These are phyloP conservation scores for Hypoxylon intermedium DNA, from an alignment of 495 filamentous ascomycete species.

Conservation along the genomic window DNA sequence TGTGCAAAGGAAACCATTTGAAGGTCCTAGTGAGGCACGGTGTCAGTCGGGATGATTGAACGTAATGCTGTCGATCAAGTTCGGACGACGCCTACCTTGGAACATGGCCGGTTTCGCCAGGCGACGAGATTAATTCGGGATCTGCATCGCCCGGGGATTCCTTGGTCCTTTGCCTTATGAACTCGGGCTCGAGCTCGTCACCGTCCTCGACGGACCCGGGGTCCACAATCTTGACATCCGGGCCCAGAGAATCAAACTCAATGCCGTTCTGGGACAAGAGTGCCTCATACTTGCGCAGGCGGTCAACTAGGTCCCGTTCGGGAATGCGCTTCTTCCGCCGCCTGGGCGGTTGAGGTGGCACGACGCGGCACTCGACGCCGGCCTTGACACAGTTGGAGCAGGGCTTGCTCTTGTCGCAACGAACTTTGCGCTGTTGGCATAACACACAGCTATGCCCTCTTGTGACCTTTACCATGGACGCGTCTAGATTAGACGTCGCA, in stretches of 20 bases:
- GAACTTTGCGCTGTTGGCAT: constrained; percentile 72
- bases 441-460: constrained; percentile 67
- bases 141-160: constrained; percentile 37
- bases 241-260: constrained; percentile 52
- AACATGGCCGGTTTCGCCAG: constrained; percentile 39
- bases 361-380: constrained; percentile 64
- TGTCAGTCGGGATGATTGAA: constrained; percentile 16
- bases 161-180: constrained; percentile 43
- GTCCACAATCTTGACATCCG: constrained; percentile 51
- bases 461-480: constrained; percentile 57
- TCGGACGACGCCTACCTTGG: constrained; percentile 24
- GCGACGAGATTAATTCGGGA: constrained; percentile 39
- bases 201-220: constrained; percentile 53
- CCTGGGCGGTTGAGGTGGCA: constrained; percentile 64
- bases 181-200: constrained; percentile 57
- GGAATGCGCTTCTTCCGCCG: constrained; percentile 64
- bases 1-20: constrained; percentile 53
- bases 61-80: neutral
- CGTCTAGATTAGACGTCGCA: constrained; percentile 39
- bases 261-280: constrained; percentile 61
- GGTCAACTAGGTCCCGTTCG: constrained; percentile 59
- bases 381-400: constrained; percentile 72
- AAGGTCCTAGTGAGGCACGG: constrained; percentile 33
- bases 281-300: constrained; percentile 62
- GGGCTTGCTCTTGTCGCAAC: constrained; percentile 69